Evolutionary conservation across 176 grass and related monocot species (phyloP), one percentile per base, ranked within the genome.

Genomic region (Chloris gayana): DNA sequence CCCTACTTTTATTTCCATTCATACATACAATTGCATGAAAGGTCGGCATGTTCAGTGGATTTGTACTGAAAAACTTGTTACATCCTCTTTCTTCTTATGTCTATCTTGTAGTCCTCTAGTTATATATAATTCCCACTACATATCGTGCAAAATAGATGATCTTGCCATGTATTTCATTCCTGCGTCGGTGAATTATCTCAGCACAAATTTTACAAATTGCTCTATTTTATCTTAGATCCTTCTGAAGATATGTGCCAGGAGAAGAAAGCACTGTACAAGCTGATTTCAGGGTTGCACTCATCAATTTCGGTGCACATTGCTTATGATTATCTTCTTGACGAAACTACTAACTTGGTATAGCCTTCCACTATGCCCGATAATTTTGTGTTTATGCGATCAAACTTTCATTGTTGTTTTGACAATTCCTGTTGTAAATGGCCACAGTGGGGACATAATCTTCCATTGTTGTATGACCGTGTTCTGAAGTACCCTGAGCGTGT

Each of bases 261-360:
- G 91, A 92, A 91, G 82, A 96, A 93, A 83, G 88, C 87, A 10
- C 35, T 99, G 69, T 96, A 91, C 85, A 96, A 99, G 85, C 84
- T 99, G 57, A 99, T 99, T 82, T 96, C 97, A 31, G 93, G 97
- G 51, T 44, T 99, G 74, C 97, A 99, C 88, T 95, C 97, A 7
- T 99, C 93, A 70, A 99, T 99, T 86, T 93, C 97, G 80, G 91
- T 96, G 72, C 97, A 99, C 64, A 99, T 99, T 90, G 93, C 97
- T 74, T 95, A 90, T 77, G 91, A 91, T 75, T 99, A 93, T 89
- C 91, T 90, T 70, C 56, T 96, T 31, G 85, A 89, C 12, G 37
- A 88, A 82, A 79, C 88, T 77, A 73, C 84, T 64, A 91, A 91
- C 64, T 70, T 73, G 85, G 96, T 99, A 91, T 17, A 81, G n/a